Base-by-base conservation (phyloP, 371 early-diverging fungal genomes). In the Syncephalis fuscata region DNA sequence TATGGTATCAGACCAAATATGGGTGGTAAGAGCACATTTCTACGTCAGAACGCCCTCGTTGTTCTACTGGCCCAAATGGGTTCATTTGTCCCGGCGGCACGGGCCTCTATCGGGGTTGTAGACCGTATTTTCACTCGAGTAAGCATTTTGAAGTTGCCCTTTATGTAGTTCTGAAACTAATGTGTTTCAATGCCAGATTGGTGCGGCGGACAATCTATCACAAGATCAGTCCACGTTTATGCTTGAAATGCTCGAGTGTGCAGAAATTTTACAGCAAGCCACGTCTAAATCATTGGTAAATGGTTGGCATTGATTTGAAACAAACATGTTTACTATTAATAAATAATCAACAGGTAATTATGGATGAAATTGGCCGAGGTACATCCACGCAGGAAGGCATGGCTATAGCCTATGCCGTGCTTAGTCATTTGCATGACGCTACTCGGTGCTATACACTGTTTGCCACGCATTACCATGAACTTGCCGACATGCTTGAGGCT, bases 301-400 rank as follows among this genome's bases (percentile, higher is more conserved):
- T 39, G 56, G 8, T 10, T 24, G 19, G 16, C 9, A 10, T n/a
- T 9, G 32, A 24, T 39, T 48, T n/a, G n/a, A n/a, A n/a, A n/a
- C 66, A 16, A 68, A 76, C 55, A 80, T 81, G 50, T 70, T 80
- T 1, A 84, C 82, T 63, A 68, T 38, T 80, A 2, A 71, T 53
- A 11, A 11, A 32, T 7, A 32, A 32, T 73, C n/a, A 73, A 0
- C 60, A 92, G 52, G 85, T 92, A 2, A 84, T 98, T 32, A 78
- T 99, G 69, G 99, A 99, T 58, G 99, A 99, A 61, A 81, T 99
- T 16, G 99, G 99, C 1, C 78, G 99, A 38, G 99, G 99, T 10
- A 99, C 99, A 0, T 76, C 88, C 1, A 85, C 92, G 0, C 53
- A 65, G 19, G 99, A 98, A 56, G 99, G 99, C 0, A 63, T 88